Base-by-base conservation (phyloP, 179 eudicot species). In the Drosera spatulata region DNA sequence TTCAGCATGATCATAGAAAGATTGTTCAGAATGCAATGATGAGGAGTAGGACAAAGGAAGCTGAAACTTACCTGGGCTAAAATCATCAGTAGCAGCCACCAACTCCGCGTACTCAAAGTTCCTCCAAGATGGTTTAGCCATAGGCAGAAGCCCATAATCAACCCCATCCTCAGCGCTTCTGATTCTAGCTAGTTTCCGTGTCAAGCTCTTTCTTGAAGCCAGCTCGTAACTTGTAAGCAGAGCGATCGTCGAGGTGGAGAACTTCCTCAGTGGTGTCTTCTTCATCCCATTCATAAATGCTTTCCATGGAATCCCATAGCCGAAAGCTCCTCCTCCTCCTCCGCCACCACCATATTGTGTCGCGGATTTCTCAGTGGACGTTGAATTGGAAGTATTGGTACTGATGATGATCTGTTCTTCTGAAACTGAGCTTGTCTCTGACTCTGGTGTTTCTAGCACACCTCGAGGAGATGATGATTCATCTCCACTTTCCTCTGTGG, bases 121-220 rank as follows among this genome's bases (percentile, higher is more conserved):
- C 76, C 87, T 86, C 96, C 96, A 91, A 4, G 95, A 77, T 3
- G 85, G 93, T 62, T 80, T 91, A 0, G 76, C 66, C 38, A 63
- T 58, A 6, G 75, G 62, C 5, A 66, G 10, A 44, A 76, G 76
- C 1, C 71, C 80, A n/a, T 69, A 71, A 58, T 85, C 83, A 12
- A 72, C 62, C 10, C 70, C 65, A 2, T 76, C 86, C 0, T 85
- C 95, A 0, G 75, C 75, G 48, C 78, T 83, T 8, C 73, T 78
- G 64, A 66, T 78, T 53, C 87, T 65, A 59, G 70, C 79, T 13
- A 83, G 55, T 56, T 71, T 87, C 73, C 62, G 74, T 61, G 74
- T 73, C 13, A 76, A 50, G 33, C 62, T 69, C 72, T 72, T 88
- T 38, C 62, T 80, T 22, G 91, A 75, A 45, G 49, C 11, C 12